Conservation (phyloP, 1,284 basidiomycete species). For the Erythrobasidium hasegawianum region DNA sequence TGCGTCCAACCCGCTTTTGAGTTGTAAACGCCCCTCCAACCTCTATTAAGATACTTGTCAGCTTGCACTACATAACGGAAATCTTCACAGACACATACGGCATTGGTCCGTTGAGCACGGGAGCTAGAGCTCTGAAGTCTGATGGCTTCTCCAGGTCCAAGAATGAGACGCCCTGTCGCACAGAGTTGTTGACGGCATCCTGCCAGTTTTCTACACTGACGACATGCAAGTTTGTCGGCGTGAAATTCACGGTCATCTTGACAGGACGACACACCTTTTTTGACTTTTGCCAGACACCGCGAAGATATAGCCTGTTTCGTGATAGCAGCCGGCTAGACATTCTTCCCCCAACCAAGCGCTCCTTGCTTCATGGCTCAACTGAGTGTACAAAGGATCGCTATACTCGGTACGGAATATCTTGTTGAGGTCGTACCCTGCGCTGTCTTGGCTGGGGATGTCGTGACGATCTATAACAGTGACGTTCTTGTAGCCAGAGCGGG, state of each 20-base stretch:
- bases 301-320: slow-evolving; percentile 45
- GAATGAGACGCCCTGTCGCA: slow-evolving; percentile 31
- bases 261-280: slow-evolving; percentile 6
- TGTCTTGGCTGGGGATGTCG: slow-evolving; percentile 45
- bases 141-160: slow-evolving; percentile 45
- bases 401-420: slow-evolving; percentile 44
- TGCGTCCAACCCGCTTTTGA: slow-evolving; percentile 47
- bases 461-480: slow-evolving; percentile 48
- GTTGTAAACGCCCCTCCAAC: slow-evolving; percentile 40
- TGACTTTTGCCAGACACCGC: slow-evolving; percentile 26
- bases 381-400: slow-evolving; percentile 12
- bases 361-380: slow-evolving; percentile 28
- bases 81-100: slow-evolving; percentile 4
- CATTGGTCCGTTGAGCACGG: slow-evolving; percentile 22
- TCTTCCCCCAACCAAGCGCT: slow-evolving; percentile 47
- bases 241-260: neutral
- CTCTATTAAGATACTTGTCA: slow-evolving; percentile 1
- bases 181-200: slow-evolving; percentile 31
- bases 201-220: slow-evolving; percentile 28
- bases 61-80: neutral
- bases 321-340: slow-evolving; percentile 46
- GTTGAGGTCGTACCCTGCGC: slow-evolving; percentile 49
- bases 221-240: neutral
- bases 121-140: slow-evolving; percentile 36
- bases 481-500: slow-evolving; percentile 47